phyloP scores from a whole-genome alignment of 495 filamentous ascomycete genomes.

The Daldinia caldariorum region DNA sequence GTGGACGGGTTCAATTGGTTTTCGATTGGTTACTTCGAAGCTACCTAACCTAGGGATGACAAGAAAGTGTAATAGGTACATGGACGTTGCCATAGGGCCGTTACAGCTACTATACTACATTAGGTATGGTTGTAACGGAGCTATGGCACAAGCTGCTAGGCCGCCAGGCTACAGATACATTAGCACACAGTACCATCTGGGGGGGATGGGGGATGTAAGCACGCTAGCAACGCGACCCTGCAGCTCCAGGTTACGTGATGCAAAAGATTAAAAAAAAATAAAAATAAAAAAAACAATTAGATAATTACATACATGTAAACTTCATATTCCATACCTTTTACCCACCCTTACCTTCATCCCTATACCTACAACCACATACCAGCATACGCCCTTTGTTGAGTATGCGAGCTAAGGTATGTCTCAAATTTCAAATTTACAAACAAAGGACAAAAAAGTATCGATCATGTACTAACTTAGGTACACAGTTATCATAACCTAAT shows the following conservation, averaged over 20 bases:
- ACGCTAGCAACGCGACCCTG: constrained; percentile 1
- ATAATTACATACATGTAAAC: not conserved
- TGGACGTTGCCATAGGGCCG: not conserved
- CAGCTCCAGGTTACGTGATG: not conserved
- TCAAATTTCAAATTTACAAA: not conserved
- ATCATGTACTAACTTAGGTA: not conserved
- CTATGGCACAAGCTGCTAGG: not conserved
- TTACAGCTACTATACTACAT: not conserved
- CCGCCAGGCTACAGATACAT: not conserved
- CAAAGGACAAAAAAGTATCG: not conserved
- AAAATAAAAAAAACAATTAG: constrained; percentile 7
- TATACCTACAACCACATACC: not conserved
- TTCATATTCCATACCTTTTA: not conserved
- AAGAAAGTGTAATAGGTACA: not conserved
- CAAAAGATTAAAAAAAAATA: not conserved
- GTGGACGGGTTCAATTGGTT: not conserved
- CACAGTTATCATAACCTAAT: not conserved
- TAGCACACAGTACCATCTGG: not conserved
- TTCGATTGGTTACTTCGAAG: not conserved
- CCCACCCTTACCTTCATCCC: not conserved
- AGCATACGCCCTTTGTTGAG: not conserved
- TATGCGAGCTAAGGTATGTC: not conserved
- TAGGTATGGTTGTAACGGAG: not conserved
- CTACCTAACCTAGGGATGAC: not conserved
- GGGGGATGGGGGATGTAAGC: not conserved